Evolutionary conservation across 176 grass and related monocot genomes (phyloP), one percentile per base, ranked within the genome.

Genomic region (Elymus sibiricus): DNA sequence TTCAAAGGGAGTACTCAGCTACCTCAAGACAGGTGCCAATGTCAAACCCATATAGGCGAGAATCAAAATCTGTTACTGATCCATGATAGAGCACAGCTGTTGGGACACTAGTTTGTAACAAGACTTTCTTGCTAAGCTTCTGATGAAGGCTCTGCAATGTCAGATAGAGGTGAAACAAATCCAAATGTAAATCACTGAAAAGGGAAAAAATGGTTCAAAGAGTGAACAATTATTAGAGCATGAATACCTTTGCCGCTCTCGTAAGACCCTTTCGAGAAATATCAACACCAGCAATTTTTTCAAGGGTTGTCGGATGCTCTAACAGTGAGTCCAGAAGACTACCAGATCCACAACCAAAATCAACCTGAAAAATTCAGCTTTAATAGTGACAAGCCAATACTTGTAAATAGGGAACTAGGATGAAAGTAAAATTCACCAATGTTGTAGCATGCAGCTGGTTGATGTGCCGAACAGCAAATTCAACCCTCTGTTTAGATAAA

Each of bases 301-400:
- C 66, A 7, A 98, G 79, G 21, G 90, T 90, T 85, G 90, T 98
- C 78, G 88, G 85, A 89, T 95, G 93, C 79, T 94, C 96, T 79
- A 95, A 75, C 86, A 98, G 79, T 44, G 90, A 95, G 87, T 95
- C 93, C 58, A 95, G 92, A 77, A 98, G 90, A 74, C 96, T 95
- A 81, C 96, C 96, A 83, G 96, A 98, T 82, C 93, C 93, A 34
- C 90, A 98, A 51, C 96, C 96, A 86, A 98, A 98, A 98, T 95
- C 93, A 74, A 98, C 92, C 96, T 95, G 88, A 69, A 77, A 46
- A 85, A 83, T 76, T 64, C 21, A 81, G 25, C 21, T 66, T 68
- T 31, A 21, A 79, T 14, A 64, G 56, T 86, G 66, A 91, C 55
- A 79, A 42, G 27, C n/a, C 15, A 32, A 53, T 76, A 53, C 44